Conservation (phyloP, 805 yeast genomes). For the Ogataea kodamae region DNA sequence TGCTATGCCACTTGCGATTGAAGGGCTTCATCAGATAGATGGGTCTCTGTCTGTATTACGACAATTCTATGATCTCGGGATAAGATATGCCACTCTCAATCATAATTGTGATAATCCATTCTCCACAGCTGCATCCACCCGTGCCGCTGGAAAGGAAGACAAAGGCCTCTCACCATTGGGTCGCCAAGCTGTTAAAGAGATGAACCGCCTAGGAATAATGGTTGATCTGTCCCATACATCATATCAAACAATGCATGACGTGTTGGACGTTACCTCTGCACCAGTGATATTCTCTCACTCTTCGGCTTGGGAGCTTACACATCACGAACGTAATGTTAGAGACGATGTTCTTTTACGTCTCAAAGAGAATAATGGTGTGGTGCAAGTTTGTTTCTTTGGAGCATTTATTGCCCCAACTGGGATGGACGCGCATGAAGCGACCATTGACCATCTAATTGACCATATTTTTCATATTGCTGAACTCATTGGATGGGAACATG, state of each 20-base stretch:
- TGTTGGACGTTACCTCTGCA: constrained; percentile 36
- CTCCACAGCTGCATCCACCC: constrained; percentile 49
- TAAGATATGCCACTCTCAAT: constrained; percentile 47
- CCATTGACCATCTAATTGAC: constrained; percentile 46
- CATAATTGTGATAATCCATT: constrained; percentile 55
- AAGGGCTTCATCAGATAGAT: constrained; percentile 50
- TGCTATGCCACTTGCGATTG: constrained; percentile 47
- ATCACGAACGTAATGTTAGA: constrained; percentile 46
- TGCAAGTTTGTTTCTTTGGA: constrained; percentile 46
- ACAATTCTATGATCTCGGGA: constrained; percentile 44
- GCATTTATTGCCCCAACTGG: constrained; percentile 30
- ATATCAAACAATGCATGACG: constrained; percentile 45
- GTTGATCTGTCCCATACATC: constrained; percentile 50
- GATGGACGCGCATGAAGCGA: constrained; percentile 24
- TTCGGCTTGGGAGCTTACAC: constrained; percentile 38
- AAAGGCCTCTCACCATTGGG: constrained; percentile 43
- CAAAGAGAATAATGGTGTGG: constrained; percentile 44
- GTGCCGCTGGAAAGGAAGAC: constrained; percentile 43
- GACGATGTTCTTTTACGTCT: constrained; percentile 42
- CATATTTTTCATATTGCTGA: constrained; percentile 43
- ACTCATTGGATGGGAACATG: constrained; percentile 49
- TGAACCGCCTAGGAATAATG: constrained; percentile 53
- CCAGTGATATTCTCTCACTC: constrained; percentile 52
- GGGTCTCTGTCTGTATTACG: constrained; percentile 45
- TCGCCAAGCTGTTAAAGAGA: constrained; percentile 39